These are phyloP conservation scores for Roridomyces roridus DNA, from an alignment of 768 basidiomycete genomes.

Conservation along the genomic window DNA sequence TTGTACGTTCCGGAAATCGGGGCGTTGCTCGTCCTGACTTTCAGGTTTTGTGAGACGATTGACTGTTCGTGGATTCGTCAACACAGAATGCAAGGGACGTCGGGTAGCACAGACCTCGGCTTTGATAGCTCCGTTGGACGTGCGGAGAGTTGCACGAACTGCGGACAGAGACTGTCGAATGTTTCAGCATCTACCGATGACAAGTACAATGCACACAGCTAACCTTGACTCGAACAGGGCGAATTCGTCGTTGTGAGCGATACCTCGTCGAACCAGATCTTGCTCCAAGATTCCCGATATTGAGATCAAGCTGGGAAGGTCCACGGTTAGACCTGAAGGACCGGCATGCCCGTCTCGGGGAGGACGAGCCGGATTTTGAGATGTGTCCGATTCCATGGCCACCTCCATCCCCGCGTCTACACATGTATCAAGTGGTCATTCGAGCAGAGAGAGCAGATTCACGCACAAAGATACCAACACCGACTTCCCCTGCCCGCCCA, in stretches of 20 bases:
- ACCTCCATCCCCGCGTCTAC: neutral
- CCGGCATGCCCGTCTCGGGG: neutral
- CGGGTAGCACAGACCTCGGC: neutral
- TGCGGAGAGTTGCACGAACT: neutral
- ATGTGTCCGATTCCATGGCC: neutral
- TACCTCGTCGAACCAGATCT: neutral
- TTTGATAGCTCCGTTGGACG: conserved; percentile 9
- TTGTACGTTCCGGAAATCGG: conserved; percentile 21
- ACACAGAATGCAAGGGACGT: neutral
- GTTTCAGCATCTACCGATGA: neutral
- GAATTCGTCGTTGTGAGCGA: conserved; percentile 4
- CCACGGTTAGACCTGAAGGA: neutral
- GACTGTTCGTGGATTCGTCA: neutral
- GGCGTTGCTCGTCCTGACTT: neutral
- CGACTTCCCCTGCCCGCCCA: neutral
- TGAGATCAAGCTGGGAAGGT: conserved; percentile 12
- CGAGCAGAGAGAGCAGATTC: no score
- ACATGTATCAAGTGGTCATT: no score
- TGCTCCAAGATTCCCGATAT: neutral
- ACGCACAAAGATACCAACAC: conserved; percentile 16
- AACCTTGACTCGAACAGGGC: neutral
- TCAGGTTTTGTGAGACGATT: neutral
- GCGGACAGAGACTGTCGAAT: conserved; percentile 4
- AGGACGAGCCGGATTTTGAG: conserved; percentile 10
- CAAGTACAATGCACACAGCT: neutral